Percentiles rank a stretch among this genome's conserved stretches.
These are phyloP conservation scores for Datisca glomerata DNA, from an alignment of 306 rosid species.

Conservation along the genomic window DNA sequence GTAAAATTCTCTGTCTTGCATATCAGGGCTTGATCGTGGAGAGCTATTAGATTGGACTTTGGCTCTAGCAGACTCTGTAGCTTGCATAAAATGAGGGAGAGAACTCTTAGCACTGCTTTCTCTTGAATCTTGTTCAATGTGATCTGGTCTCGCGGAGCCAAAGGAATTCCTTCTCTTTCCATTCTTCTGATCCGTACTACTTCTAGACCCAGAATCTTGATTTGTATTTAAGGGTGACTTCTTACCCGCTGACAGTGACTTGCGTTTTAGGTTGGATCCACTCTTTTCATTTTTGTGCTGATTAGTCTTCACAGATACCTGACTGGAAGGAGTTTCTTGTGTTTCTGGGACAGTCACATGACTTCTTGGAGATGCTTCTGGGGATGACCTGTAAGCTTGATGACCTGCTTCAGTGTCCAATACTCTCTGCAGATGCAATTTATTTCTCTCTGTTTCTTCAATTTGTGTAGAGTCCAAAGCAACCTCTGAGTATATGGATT, in stretches of 20 bases:
- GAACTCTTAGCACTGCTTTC: conserved; percentile 48
- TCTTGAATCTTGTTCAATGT: conserved; percentile 47
- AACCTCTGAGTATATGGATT: conserved; percentile 18
- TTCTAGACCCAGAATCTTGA: conserved; percentile 46
- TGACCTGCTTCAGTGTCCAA: conserved; percentile 16
- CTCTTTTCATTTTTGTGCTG: conserved; percentile 33
- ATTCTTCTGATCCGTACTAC: conserved; percentile 41
- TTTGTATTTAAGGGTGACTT: conserved; percentile 48
- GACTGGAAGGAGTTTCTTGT: conserved; percentile 92
- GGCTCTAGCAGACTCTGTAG: conserved; percentile 93
- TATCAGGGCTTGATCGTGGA: conserved; percentile 91
- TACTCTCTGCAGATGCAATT: conserved; percentile 27
- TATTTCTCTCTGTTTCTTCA: conserved; percentile 24
- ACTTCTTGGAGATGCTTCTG: conserved; percentile 75
- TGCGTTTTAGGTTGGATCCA: conserved; percentile 37
- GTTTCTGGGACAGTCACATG: conserved; percentile 61
- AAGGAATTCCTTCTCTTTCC: conserved; percentile 67
- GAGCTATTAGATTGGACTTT: conserved; percentile 56
- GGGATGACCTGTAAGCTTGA: conserved; percentile 35
- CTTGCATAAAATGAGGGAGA: conserved; percentile 91
- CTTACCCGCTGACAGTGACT: conserved; percentile 29
- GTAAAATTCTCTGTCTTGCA: conserved; percentile 52
- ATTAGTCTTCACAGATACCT: conserved; percentile 50
- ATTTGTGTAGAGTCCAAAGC: conserved; percentile 22
- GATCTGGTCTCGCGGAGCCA: conserved; percentile 53